Conservation (phyloP, 2,329 filamentous ascomycete species). For the Stemphylium lycopersici region DNA sequence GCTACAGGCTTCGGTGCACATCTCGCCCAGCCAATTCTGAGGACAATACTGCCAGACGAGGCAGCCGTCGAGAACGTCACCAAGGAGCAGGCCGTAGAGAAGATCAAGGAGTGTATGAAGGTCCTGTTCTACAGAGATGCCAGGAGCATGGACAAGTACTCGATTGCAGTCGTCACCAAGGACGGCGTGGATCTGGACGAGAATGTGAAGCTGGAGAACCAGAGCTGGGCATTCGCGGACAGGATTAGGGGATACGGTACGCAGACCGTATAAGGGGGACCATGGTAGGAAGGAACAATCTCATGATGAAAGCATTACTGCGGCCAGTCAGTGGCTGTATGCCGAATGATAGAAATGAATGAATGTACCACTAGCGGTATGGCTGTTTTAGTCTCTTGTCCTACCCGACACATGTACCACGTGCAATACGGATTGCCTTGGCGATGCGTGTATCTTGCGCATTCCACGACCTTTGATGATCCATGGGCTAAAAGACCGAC, state of each 20-base stretch:
- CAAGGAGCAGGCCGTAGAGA: slow-evolving; percentile 77
- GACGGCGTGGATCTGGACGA: slow-evolving; percentile 84
- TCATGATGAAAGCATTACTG: slow-evolving; percentile 2
- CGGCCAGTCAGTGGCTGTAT: slow-evolving; percentile 11
- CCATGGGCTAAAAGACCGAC: background rate
- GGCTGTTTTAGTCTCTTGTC: background rate
- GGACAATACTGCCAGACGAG: slow-evolving; percentile 83
- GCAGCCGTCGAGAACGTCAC: slow-evolving; percentile 72
- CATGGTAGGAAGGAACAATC: background rate
- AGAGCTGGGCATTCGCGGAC: slow-evolving; percentile 99
- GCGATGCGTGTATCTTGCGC: background rate
- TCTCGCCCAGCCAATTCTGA: slow-evolving; percentile 90
- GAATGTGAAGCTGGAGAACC: slow-evolving; percentile 85
- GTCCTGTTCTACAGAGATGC: slow-evolving; percentile 97
- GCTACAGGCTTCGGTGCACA: slow-evolving; percentile 94
- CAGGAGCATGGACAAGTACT: slow-evolving; percentile 88
- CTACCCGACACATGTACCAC: background rate
- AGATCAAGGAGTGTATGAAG: slow-evolving; percentile 95
- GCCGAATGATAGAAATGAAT: slow-evolving; percentile 45
- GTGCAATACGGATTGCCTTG: background rate
- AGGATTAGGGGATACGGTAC: slow-evolving; percentile 94
- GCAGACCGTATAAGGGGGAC: slow-evolving; percentile 57
- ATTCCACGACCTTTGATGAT: background rate
- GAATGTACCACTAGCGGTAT: slow-evolving; percentile 39
- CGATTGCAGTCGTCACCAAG: slow-evolving; percentile 86